A percentile compares a stretch with the other conserved stretches of the same genome.
phyloP scores from a whole-genome alignment of 495 filamentous ascomycete species.

The Xylaria longipes region DNA sequence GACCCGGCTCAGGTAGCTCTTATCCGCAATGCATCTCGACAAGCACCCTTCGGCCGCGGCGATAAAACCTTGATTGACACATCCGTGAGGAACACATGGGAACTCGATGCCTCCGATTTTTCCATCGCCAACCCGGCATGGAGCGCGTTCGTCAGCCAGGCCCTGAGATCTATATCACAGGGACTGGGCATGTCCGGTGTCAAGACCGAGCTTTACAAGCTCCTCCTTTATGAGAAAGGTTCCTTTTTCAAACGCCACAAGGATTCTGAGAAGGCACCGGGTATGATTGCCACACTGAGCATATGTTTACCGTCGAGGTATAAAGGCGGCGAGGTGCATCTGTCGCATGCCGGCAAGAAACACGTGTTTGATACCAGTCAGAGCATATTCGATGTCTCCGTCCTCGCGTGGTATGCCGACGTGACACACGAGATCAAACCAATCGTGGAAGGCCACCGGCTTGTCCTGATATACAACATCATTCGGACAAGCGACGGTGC shows the following conservation, averaged over 20 bases:
- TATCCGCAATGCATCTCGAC: slow-evolving; percentile 42
- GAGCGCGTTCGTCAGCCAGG: slow-evolving; percentile 14
- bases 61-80: slow-evolving; percentile 50
- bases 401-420: slow-evolving; percentile 56
- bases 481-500: slow-evolving; percentile 35
- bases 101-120: slow-evolving; percentile 49
- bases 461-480: slow-evolving; percentile 60
- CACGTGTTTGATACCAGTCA: slow-evolving; percentile 41
- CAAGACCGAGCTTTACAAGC: slow-evolving; percentile 33
- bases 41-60: slow-evolving; percentile 53
- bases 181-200: slow-evolving; percentile 4
- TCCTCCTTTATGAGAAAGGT: slow-evolving; percentile 60
- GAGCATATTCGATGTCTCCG: slow-evolving; percentile 44
- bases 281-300: slow-evolving; percentile 55
- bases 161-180: not conserved
- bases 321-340: slow-evolving; percentile 52
- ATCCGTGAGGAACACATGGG: slow-evolving; percentile 53
- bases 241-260: slow-evolving; percentile 59
- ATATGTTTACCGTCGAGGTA: slow-evolving; percentile 57
- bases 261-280: slow-evolving; percentile 61
- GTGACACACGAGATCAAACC: slow-evolving; percentile 56
- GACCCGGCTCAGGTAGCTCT: slow-evolving; percentile 25
- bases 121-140: slow-evolving; percentile 49
- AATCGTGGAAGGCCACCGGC: slow-evolving; percentile 52
- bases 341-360: slow-evolving; percentile 29